phyloP scores from a whole-genome alignment of 306 rosid species.

The Cicer bijugum region DNA sequence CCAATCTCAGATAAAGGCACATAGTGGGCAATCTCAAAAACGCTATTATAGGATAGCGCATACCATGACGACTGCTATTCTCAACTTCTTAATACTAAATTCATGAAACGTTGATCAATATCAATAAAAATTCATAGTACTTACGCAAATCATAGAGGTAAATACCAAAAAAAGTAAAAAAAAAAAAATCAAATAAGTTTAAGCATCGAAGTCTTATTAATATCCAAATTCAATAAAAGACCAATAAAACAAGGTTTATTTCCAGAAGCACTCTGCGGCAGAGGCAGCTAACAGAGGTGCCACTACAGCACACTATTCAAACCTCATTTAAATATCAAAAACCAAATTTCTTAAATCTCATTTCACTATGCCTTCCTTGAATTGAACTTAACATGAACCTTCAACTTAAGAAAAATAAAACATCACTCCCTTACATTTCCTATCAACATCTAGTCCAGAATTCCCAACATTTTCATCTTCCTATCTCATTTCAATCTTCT shows the following conservation, averaged over 20 bases:
- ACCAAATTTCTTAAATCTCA: constrained; percentile 1
- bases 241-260: not conserved
- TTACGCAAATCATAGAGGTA: no score
- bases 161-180: no score
- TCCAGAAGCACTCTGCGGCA: not conserved
- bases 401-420: constrained; percentile 22
- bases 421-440: not conserved
- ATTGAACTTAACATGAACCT: not conserved
- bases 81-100: not conserved
- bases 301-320: not conserved
- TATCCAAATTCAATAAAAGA: not conserved
- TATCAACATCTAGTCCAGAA: constrained; percentile 22
- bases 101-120: not conserved
- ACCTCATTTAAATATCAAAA: not conserved
- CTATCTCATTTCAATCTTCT: constrained; percentile 24
- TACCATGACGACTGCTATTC: not conserved
- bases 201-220: not conserved
- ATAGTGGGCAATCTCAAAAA: not conserved
- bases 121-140: not conserved
- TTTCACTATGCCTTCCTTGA: not conserved
- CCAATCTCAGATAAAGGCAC: not conserved
- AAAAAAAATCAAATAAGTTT: no score
- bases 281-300: not conserved
- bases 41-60: not conserved
- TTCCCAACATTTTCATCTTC: not conserved